Evolutionary conservation across 345 rosid species (phyloP).

Genomic region (Raphanus sativus): DNA sequence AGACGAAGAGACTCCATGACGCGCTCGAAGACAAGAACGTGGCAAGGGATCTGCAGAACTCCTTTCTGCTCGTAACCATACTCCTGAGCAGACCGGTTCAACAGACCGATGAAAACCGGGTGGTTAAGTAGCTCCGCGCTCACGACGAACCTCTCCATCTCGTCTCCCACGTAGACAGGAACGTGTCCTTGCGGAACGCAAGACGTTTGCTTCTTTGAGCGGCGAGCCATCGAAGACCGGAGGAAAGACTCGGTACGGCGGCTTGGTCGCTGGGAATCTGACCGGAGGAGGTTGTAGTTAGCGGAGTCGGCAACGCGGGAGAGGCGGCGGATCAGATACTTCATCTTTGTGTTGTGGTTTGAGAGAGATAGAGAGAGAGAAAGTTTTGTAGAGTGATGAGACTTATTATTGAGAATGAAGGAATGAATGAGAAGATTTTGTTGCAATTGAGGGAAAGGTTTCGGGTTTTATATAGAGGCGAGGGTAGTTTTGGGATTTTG

Average conservation of each 20-base stretch:
- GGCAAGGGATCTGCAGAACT: slow-evolving; percentile 85
- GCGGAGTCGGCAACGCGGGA: slow-evolving; percentile 89
- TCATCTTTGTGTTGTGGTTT: slow-evolving; percentile 45
- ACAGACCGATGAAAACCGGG: slow-evolving; percentile 68
- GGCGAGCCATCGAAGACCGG: slow-evolving; percentile 34
- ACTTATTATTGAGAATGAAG: slow-evolving; percentile 5
- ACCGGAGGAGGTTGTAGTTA: slow-evolving; percentile 68
- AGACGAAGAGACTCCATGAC: slow-evolving; percentile 78
- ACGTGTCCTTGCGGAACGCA: slow-evolving; percentile 79
- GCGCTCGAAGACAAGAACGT: slow-evolving; percentile 73
- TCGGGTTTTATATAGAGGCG: slow-evolving; percentile 25
- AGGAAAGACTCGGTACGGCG: slow-evolving; percentile 34
- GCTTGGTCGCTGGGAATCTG: slow-evolving; percentile 37
- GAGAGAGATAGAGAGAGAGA: slow-evolving; percentile 6
- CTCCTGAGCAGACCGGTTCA: slow-evolving; percentile 85
- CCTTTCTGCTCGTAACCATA: slow-evolving; percentile 96
- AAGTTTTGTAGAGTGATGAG: background rate
- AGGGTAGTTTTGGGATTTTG: slow-evolving; percentile 2
- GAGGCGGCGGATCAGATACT: slow-evolving; percentile 83
- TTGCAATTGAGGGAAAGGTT: slow-evolving; percentile 2
- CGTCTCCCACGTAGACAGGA: slow-evolving; percentile 91
- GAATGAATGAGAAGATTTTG: slow-evolving; percentile 17
- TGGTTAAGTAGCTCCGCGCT: slow-evolving; percentile 86
- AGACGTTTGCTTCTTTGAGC: background rate
- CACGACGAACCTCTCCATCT: slow-evolving; percentile 88